Base-by-base conservation (phyloP, 441 rosid genomes). In the Capsella rubella region DNA sequence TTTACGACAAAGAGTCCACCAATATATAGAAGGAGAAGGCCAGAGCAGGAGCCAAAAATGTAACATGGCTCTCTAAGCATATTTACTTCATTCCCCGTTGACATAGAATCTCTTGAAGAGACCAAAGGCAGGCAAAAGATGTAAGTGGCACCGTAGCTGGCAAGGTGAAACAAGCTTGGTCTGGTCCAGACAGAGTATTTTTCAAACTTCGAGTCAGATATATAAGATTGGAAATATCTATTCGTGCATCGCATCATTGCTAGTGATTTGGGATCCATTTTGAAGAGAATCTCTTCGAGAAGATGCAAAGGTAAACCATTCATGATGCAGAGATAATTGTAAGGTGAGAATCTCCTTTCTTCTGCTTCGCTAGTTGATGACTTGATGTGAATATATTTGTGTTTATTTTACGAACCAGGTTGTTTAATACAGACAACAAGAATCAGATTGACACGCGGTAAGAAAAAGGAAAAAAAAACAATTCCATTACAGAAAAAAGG, bases 181-280 rank as follows among this genome's bases (percentile, higher is more conserved):
- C 13, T 25, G 31, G 18, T 3, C 52, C 52, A 47, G 27, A 18
- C 3, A 16, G 12, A 16, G 52, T 16, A 47, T 8, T 28, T 28
- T 53, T 53, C 58, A 28, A 53, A 53, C 13, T 53, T 53, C 0
- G 58, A 35, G 1, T 53, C 16, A 2, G 35, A 28, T 28, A 53
- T 12, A 53, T 28, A 28, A 5, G 58, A 13, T 16, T 8, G 11
- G 15, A 12, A 28, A 28, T 0, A 6, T 13, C 12, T 53, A 53
- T 53, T 28, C 35, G 58, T 53, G 10, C 58, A 28, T 53, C 6
- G 58, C n/a, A 53, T 53, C n/a, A 28, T 53, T 6, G n/a, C 35
- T 35, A 53, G 10, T 27, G 58, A 53, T 12, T 53, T 28, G 9
- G 34, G 35, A 5, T 27, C 35, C 15, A 27, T 5, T 53, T 6